Evolutionary conservation across 768 basidiomycete genomes (phyloP).

Genomic region (Saitozyma sp.): DNA sequence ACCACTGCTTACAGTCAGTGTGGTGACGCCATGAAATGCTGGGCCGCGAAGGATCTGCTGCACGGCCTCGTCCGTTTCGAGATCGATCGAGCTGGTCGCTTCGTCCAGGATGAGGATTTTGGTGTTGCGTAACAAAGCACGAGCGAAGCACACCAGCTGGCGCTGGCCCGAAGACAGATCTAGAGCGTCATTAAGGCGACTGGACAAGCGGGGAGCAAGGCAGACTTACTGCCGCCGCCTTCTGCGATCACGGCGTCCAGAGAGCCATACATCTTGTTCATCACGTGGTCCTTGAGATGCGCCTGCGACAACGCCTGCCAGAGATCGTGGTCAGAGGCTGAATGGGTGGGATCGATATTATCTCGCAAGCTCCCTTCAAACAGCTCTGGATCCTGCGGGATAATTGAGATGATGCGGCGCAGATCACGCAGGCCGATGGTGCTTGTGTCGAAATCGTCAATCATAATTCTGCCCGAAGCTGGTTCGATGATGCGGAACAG

Average conservation of each 20-base stretch:
- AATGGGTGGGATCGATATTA: conserved; percentile 83
- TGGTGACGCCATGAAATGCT: conserved; percentile 74
- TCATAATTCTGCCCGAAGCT: conserved; percentile 68
- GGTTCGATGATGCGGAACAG: conserved; percentile 62
- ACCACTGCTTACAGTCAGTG: conserved; percentile 61
- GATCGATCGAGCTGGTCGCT: conserved; percentile 83
- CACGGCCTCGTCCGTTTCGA: conserved; percentile 84
- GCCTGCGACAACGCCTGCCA: conserved; percentile 80
- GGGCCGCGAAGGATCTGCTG: conserved; percentile 83
- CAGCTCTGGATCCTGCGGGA: conserved; percentile 67
- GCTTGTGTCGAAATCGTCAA: conserved; percentile 81
- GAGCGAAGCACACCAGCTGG: conserved; percentile 83
- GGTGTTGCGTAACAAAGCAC: conserved; percentile 77
- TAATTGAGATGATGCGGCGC: conserved; percentile 66
- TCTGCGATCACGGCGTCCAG: conserved; percentile 49
- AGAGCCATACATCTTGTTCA: conserved; percentile 42
- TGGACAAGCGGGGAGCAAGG: conserved; percentile 59
- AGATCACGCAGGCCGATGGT: conserved; percentile 47
- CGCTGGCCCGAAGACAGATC: conserved; percentile 82
- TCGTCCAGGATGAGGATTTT: conserved; percentile 93
- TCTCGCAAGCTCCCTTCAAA: conserved; percentile 55
- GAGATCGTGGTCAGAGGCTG: conserved; percentile 73
- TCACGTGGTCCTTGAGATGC: conserved; percentile 52
- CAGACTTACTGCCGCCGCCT: conserved; percentile 33
- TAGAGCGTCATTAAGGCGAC: conserved; percentile 69